Conservation (phyloP, 2,329 filamentous ascomycete species). For the Fusarium siculi region DNA sequence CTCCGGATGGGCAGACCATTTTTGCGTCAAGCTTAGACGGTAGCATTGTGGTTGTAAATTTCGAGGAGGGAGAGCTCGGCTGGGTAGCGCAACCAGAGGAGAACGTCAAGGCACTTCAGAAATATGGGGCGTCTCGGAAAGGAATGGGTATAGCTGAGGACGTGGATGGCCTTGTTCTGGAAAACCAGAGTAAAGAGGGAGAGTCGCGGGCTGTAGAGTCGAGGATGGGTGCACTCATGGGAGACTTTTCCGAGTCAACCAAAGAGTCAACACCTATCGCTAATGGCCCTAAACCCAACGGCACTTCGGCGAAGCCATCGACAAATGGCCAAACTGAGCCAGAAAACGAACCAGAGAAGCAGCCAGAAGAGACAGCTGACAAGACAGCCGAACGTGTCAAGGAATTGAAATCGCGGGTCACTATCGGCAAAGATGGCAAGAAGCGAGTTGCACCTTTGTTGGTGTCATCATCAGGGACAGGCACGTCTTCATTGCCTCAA, state of each 20-base stretch:
- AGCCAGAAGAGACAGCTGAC: conserved; percentile 60
- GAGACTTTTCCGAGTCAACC: conserved; percentile 72
- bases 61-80: conserved; percentile 87
- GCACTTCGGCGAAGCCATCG: conserved; percentile 51
- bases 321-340: conserved; percentile 53
- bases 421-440: conserved; percentile 95
- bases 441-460: conserved; percentile 93
- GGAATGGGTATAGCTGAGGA: conserved; percentile 93
- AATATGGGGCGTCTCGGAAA: conserved; percentile 88
- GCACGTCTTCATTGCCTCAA: conserved; percentile 88
- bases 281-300: conserved; percentile 61
- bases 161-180: conserved; percentile 85
- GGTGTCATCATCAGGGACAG: conserved; percentile 88
- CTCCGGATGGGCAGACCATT: conserved; percentile 86
- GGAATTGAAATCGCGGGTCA: conserved; percentile 87
- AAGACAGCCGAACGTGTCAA: conserved; percentile 66
- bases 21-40: conserved; percentile 92
- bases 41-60: conserved; percentile 82
- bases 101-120: conserved; percentile 91
- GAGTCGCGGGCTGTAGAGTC: conserved; percentile 92
- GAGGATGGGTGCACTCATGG: conserved; percentile 98
- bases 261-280: conserved; percentile 60
- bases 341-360: conserved; percentile 51
- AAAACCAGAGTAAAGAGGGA: conserved; percentile 91
- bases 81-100: conserved; percentile 88